Conservation (phyloP, 495 filamentous ascomycete species). For the Tuber brumale region DNA sequence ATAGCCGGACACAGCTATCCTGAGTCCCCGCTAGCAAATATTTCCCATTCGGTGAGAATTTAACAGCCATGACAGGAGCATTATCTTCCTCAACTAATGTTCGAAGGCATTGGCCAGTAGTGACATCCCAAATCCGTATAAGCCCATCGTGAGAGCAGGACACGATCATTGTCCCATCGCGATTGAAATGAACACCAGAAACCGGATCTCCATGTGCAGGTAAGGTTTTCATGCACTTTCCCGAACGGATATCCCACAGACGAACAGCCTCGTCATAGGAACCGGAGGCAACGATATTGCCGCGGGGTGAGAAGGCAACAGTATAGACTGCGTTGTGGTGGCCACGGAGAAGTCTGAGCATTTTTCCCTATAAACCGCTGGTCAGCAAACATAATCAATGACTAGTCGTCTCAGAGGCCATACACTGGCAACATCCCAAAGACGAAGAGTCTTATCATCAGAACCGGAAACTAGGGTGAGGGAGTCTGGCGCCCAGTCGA, state of each 20-base stretch:
- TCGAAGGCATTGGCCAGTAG: conserved; percentile 87
- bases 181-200: conserved; percentile 82
- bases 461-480: conserved; percentile 80
- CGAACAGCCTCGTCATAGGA: conserved; percentile 97
- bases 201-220: conserved; percentile 95
- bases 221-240: conserved; percentile 74
- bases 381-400: conserved; percentile 6
- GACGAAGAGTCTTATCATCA: conserved; percentile 89
- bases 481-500: conserved; percentile 87
- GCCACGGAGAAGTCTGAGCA: conserved; percentile 58
- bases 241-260: conserved; percentile 87
- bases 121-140: conserved; percentile 92
- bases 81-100: conserved; percentile 96
- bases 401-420: conserved; percentile 35
- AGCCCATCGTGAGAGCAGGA: conserved; percentile 85
- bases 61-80: conserved; percentile 79
- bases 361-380: conserved; percentile 45
- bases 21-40: conserved; percentile 87
- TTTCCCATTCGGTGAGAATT: conserved; percentile 88
- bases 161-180: conserved; percentile 84
- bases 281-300: conserved; percentile 89
- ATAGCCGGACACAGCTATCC: conserved; percentile 81
- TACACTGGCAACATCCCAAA: conserved; percentile 81
- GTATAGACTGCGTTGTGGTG: conserved; percentile 96
- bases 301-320: conserved; percentile 89